A percentile compares a stretch with the other conserved stretches of the same genome.
phyloP scores from a whole-genome alignment of 1,284 basidiomycete species.

The Takashimella tepidaria region DNA sequence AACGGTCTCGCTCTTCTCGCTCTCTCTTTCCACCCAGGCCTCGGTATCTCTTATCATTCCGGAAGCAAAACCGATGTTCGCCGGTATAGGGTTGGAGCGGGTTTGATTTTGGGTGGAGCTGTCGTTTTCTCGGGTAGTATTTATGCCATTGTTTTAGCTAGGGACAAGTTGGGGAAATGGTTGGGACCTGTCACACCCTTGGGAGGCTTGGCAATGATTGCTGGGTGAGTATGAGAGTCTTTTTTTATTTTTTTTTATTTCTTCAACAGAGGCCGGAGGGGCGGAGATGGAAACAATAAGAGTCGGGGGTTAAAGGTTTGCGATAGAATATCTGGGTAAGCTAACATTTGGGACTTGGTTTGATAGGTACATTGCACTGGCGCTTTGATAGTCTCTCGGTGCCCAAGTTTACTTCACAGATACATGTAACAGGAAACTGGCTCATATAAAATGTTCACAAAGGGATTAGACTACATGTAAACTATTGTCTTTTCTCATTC shows the following conservation, averaged over 20 bases:
- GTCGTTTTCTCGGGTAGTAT: constrained; percentile 68
- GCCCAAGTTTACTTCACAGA: too few relatives aligned
- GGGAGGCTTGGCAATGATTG: constrained; percentile 67
- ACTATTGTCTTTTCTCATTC: too few relatives aligned
- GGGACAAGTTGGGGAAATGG: constrained; percentile 56
- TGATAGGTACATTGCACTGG: constrained; percentile 26
- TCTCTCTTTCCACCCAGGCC: constrained; percentile 63
- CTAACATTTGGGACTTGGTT: constrained; percentile 11
- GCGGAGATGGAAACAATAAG: constrained; percentile 1
- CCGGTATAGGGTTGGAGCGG: constrained; percentile 61
- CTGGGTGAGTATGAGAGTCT: constrained; percentile 56
- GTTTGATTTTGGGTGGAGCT: constrained; percentile 61
- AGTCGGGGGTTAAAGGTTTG: not conserved
- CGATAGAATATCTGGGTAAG: not conserved
- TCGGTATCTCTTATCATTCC: constrained; percentile 7
- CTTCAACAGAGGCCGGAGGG: too few relatives aligned
- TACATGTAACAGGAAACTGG: too few relatives aligned
- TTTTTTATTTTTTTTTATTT: too few relatives aligned
- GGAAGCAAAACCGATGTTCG: constrained; percentile 3
- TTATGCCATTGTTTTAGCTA: constrained; percentile 58
- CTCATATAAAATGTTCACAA: too few relatives aligned
- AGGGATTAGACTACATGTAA: too few relatives aligned
- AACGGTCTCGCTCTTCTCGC: constrained; percentile 71
- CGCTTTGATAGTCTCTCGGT: constrained; percentile 14
- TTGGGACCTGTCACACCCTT: constrained; percentile 72